Percentiles rank a stretch among this genome's conserved stretches.
phyloP scores from a whole-genome alignment of 2,329 filamentous ascomycete species.

The Aphanoascus verrucosus region DNA sequence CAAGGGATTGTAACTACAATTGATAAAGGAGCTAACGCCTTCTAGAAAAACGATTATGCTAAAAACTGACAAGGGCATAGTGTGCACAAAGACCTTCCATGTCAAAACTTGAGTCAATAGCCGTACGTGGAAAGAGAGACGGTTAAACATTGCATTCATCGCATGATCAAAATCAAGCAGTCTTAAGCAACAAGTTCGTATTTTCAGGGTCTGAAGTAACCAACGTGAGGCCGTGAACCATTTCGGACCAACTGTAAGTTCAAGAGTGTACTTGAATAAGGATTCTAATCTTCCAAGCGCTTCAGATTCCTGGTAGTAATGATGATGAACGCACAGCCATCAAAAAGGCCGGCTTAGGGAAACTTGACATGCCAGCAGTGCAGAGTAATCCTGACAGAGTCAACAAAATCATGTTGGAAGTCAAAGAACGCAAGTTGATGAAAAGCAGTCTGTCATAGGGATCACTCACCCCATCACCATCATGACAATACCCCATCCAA shows the following conservation, averaged over 20 bases:
- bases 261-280: conserved; percentile 6
- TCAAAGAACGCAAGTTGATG: neutral
- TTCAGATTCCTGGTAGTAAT: conserved; percentile 14
- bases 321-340: conserved; percentile 33
- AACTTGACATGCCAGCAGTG: conserved; percentile 52
- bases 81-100: no score
- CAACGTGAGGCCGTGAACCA: no score
- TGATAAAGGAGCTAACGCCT: no score
- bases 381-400: conserved; percentile 34
- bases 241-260: neutral
- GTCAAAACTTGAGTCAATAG: no score
- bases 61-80: no score
- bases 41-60: no score
- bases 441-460: neutral
- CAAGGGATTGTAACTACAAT: no score
- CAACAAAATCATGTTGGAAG: neutral
- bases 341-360: conserved; percentile 56
- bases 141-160: no score
- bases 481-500: conserved; percentile 22
- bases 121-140: no score
- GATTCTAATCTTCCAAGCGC: conserved; percentile 1
- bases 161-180: no score
- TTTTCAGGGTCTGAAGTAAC: neutral
- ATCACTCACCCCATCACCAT: conserved; percentile 7
- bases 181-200: no score